Base-by-base conservation (phyloP, 257 asterid species). In the Capsicum rhomboideum region DNA sequence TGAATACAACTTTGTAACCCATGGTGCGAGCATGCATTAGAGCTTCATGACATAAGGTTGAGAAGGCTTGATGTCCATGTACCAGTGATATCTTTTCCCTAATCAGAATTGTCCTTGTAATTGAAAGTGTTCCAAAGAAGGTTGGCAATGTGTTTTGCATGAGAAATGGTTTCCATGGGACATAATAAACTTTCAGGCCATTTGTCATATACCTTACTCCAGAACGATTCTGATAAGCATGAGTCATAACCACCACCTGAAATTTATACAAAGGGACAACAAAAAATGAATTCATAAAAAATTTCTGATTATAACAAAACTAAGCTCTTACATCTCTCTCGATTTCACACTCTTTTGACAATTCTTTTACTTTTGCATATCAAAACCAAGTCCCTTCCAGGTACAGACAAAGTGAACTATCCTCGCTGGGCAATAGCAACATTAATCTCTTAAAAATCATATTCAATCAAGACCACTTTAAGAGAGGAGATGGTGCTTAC, bases 21-120 rank as follows among this genome's bases (percentile, higher is more conserved):
- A 96, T 94, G 2, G 98, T 97, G n/a, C 98, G 96, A 31, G 99
- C 98, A 9, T 97, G 98, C 97, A 97, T 95, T 66, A 97, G 86
- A 84, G 98, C 94, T 89, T 97, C 98, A 82, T 95, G 99, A 83
- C 98, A 94, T 31, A 97, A 88, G 85, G 99, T 97, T 68, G 99
- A 97, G 89, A 96, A 94, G 72, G 99, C 97, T 88, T 93, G 98
- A 88, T 95, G 98, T 31, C 98, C 99, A 64, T 95, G 99, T 82
- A 97, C 96, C 89, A 97, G 79, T 0, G 99, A 90, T 90, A 95
- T 95, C 69, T 90, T 93, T 82, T 96, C 99, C 77, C 98, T 88
- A 77, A 96, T 89, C 84, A 97, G 86, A 87, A 97, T 93, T 37
- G 97, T 93, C 88, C 99, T 90, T 49, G 95, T 86, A 42, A 97